Base-by-base conservation (phyloP, 2,329 filamentous ascomycete genomes). In the Epichloe uncinata region DNA sequence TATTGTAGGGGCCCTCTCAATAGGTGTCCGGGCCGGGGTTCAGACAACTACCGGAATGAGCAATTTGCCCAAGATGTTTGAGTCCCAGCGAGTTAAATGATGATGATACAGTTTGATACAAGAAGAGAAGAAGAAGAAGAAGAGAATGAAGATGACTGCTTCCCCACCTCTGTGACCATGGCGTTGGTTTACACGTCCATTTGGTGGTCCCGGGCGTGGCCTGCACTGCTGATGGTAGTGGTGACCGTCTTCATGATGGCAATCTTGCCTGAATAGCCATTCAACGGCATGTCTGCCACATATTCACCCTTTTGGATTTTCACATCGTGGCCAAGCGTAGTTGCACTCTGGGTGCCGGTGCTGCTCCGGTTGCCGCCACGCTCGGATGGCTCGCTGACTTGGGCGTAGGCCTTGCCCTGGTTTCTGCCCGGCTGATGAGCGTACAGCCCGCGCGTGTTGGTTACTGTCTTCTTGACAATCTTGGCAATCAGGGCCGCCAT, bases 401-500 rank as follows among this genome's bases (percentile, higher is more conserved):
- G 16, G 2, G 42, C 41, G 30, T 50, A 50, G 11, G 16, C 33
- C 18, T 16, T 18, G 11, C 46, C 15, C 30, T 42, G n/a, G 45
- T 35, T 50, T 12, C 42, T 30, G 22, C 22, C 13, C 6, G 50
- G 43, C 8, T 38, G 38, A 13, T 44, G 16, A 3, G 40, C 8
- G 18, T 51, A 49, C 7, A 35, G 13, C 9, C 16, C 15, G 2
- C 43, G 44, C 22, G 15, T 42, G 47, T 9, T 45, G 33, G 34
- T 45, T 18, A 42, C 46, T 2, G 45, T 22, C 9, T 41, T 48
- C n/a, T 35, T 36, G 45, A 52, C 63, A 2, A 71, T 60, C 47
- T 68, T 69, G 30, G 61, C 69, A 49, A 77, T 76, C 22, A 77
- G 66, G 22, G 70, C 68, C 30, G 73, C 72, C 72, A 77, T 75